These are phyloP conservation scores for Fusarium pseudoanthophilum DNA, from an alignment of 2,329 filamentous ascomycete species.

Conservation along the genomic window DNA sequence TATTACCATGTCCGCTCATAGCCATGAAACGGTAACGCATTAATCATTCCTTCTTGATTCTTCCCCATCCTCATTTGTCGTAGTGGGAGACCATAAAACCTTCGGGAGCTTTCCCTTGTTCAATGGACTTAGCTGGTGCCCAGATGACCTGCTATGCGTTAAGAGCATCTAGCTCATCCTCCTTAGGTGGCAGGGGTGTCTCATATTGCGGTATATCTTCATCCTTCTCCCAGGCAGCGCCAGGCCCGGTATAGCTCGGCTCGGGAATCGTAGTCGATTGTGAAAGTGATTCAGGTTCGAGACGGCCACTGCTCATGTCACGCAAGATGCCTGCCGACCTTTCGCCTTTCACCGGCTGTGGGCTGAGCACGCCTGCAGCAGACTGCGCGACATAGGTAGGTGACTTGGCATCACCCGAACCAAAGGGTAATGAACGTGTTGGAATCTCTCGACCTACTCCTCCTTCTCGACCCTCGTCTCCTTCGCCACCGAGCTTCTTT, in stretches of 20 bases:
- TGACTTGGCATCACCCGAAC: slow-evolving; percentile 57
- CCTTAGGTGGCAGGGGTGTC: slow-evolving; percentile 53
- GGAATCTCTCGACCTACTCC: slow-evolving; percentile 58
- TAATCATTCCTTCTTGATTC: slow-evolving; percentile 37
- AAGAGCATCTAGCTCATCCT: slow-evolving; percentile 55
- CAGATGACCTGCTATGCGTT: slow-evolving; percentile 47
- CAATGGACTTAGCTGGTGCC: slow-evolving; percentile 18
- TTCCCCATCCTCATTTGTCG: slow-evolving; percentile 6
- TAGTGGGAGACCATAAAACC: slow-evolving; percentile 2
- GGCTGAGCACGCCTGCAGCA: slow-evolving; percentile 50
- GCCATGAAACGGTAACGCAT: slow-evolving; percentile 33
- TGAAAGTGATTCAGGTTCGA: slow-evolving; percentile 26
- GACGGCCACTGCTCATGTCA: slow-evolving; percentile 42
- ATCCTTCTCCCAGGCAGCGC: slow-evolving; percentile 62
- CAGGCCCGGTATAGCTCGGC: slow-evolving; percentile 63
- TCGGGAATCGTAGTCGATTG: slow-evolving; percentile 48
- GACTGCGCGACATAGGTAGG: slow-evolving; percentile 45
- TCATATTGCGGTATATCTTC: slow-evolving; percentile 53
- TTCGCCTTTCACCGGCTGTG: slow-evolving; percentile 56
- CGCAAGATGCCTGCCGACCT: slow-evolving; percentile 50
- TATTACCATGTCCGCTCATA: slow-evolving; percentile 22
- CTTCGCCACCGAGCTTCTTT: slow-evolving; percentile 58
- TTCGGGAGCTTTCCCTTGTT: slow-evolving; percentile 9
- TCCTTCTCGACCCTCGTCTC: slow-evolving; percentile 41
- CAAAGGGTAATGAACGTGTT: slow-evolving; percentile 61